Conservation (phyloP, 2,329 filamentous ascomycete species). For the Alternaria tenuissima region DNA sequence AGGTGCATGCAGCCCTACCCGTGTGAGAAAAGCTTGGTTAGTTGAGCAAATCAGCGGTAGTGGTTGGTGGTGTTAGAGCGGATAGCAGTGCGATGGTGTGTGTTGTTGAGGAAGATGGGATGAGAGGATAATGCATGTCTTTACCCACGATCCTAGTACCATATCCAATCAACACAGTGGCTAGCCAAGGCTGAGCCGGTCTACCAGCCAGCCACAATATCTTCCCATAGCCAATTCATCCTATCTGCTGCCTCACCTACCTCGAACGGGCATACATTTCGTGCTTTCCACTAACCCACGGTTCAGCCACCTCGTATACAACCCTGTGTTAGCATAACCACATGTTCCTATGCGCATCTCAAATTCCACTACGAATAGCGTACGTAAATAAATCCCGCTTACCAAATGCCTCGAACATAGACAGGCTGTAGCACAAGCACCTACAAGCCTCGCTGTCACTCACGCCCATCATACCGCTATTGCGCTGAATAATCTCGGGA, state of each 20-base stretch:
- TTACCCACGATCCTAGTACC: not conserved
- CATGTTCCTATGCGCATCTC: not conserved
- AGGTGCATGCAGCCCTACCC: conserved; percentile 5
- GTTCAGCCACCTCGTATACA: not conserved
- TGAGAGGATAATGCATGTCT: not conserved
- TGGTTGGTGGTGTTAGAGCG: not conserved
- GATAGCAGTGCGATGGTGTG: not conserved
- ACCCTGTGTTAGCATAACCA: not conserved
- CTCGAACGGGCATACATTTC: not conserved
- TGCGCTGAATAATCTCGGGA: conserved; percentile 13
- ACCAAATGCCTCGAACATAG: not conserved
- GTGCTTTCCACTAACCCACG: not conserved
- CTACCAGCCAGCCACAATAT: not conserved
- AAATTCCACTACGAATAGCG: not conserved
- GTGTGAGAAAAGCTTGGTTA: conserved; percentile 1
- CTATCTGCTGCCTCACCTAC: not conserved
- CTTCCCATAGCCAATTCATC: not conserved
- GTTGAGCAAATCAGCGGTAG: not conserved
- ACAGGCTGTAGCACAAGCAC: not conserved
- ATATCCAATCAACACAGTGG: not conserved
- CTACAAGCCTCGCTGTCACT: not conserved
- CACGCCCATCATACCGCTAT: not conserved
- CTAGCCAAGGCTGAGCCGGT: conserved; percentile 2
- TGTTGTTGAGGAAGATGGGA: not conserved
- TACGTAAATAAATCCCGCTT: conserved; percentile 4